These are phyloP conservation scores for Yamadazyma spencermartinsiae DNA, from an alignment of 1,139 yeast species.

Conservation along the genomic window DNA sequence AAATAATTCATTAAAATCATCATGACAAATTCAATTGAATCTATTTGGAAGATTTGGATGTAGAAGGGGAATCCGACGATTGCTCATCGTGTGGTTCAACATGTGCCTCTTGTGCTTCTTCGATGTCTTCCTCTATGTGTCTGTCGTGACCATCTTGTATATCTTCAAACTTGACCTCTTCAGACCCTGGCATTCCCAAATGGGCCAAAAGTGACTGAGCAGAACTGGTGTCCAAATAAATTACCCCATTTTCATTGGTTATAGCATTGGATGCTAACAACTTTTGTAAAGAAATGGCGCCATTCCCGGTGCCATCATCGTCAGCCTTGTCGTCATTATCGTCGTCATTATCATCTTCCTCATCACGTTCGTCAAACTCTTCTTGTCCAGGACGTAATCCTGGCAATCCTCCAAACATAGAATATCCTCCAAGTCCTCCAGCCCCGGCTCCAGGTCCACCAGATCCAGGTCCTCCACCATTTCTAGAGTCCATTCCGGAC, in stretches of 20 bases:
- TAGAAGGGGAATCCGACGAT: no score
- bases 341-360: constrained; percentile 10
- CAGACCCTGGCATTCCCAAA: constrained; percentile 43
- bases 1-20: no score
- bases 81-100: no score
- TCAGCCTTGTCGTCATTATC: constrained; percentile 30
- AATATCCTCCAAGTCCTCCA: constrained; percentile 26
- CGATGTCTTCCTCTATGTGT: constrained; percentile 29
- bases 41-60: no score
- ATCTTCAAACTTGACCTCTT: constrained; percentile 23
- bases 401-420: constrained; percentile 21
- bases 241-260: constrained; percentile 58
- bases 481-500: constrained; percentile 19
- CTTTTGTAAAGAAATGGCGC: constrained; percentile 53
- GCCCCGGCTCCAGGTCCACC: constrained; percentile 13
- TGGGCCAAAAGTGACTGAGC: constrained; percentile 52
- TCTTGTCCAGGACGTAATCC: constrained; percentile 19
- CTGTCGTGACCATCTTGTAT: constrained; percentile 23
- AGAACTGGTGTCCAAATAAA: constrained; percentile 50
- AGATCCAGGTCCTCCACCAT: constrained; percentile 13
- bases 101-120: constrained; percentile 9
- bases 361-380: constrained; percentile 20
- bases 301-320: constrained; percentile 27
- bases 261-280: constrained; percentile 52
- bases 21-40: no score